Evolutionary conservation across 148 eudicot genomes (phyloP), one percentile per base, ranked within the genome.

Genomic region (Gaultheria prostrata): DNA sequence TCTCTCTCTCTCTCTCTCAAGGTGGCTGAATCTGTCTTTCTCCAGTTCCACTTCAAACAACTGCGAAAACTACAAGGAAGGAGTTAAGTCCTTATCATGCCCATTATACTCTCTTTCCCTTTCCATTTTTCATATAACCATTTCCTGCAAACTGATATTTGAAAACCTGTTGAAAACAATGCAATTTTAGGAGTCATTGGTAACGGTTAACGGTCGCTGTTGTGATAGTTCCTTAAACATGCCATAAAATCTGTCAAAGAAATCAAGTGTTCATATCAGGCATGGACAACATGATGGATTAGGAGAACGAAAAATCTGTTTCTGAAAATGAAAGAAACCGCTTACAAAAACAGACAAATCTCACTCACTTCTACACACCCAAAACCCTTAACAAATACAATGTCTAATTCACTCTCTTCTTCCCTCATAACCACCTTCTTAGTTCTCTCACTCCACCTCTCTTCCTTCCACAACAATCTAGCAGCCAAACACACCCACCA

Each of bases 401-500:
- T 92, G 93, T 88, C 82, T 82, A 5, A 1, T 35, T 86, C 88
- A 33, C 72, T 51, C 63, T 83, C 83, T 46, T 83, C 83, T 18
- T 80, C 76, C 56, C 57, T 82, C 75, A 17, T 61, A 43, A 76
- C 84, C 75, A 59, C 54, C 67, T 32, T 63, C 76, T 78, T 88
- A 50, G 32, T 83, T 69, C 82, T 84, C 76, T 57, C 79, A 2
- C 59, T 83, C 18, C 51, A 57, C 43, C 82, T 86, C 13, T 67
- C 83, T 24, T 83, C 77, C 79, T 71, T 83, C 39, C 53, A 79
- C 78, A 59, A 75, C 81, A 78, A 86, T 50, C 32, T 83, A n/a
- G 70, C 86, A 15, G 90, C 93, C 51, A 91, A 89, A 35, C 87
- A 89, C 78, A 28, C 63, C 11, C 49, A 80, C 67, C 87, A 89